Percentiles rank a stretch among this genome's conserved stretches.
Evolutionary conservation across 2,329 filamentous ascomycete species (phyloP).

Genomic region (Ambrosiella beaveri): DNA sequence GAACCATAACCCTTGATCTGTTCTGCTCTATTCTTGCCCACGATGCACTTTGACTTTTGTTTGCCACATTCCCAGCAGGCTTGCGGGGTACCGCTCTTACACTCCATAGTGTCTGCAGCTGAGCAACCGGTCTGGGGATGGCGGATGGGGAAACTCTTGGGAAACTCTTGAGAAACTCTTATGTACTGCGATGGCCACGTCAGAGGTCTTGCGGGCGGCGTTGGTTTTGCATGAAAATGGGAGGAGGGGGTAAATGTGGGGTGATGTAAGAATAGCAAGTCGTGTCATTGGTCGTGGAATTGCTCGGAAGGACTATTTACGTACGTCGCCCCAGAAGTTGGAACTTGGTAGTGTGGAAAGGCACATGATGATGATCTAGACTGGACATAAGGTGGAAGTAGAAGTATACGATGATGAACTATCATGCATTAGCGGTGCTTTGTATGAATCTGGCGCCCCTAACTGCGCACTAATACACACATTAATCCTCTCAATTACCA

Average conservation of each 20-base stretch:
- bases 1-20: background rate
- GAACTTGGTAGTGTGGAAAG: too few relatives aligned
- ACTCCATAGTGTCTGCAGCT: background rate
- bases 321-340: too few relatives aligned
- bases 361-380: background rate
- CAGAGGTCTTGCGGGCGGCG: background rate
- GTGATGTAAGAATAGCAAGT: background rate
- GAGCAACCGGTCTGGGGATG: background rate
- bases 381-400: background rate
- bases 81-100: background rate
- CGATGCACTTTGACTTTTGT: background rate
- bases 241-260: background rate
- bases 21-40: background rate
- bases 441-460: background rate
- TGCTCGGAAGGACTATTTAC: too few relatives aligned
- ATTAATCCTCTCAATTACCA: background rate
- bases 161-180: background rate
- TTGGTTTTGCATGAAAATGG: background rate
- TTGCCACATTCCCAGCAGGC: background rate
- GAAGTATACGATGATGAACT: background rate
- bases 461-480: background rate
- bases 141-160: background rate
- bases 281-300: background rate
- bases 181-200: background rate
- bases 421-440: background rate